Evolutionary conservation across 768 basidiomycete genomes (phyloP), one percentile per base, ranked within the genome.

Genomic region (Boletus reticulatus): DNA sequence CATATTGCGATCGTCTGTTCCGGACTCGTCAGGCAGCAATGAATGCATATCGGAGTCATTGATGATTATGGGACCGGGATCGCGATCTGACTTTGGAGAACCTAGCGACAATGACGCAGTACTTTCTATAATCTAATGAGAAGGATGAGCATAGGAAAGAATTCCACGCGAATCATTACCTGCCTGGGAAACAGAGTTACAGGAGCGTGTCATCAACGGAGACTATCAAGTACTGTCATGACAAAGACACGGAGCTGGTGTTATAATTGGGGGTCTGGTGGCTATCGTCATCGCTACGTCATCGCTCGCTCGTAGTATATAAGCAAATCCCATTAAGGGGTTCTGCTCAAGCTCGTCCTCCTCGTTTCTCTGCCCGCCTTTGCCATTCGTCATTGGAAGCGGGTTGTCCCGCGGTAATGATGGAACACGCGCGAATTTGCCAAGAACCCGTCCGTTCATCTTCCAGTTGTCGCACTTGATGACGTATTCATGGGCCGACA

Each of bases 61-160:
- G n/a, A 4, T 42, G 10, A 24, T 32, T 36, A 39, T 38, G 38
- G 19, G 43, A 13, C 13, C 12, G 32, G 51, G 16, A 37, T 62
- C 47, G 38, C 43, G 19, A 38, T 42, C 27, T 6, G n/a, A 20
- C 43, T 52, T 45, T 16, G 34, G 13, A 32, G 52, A 17, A 37
- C 20, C 48, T 17, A 61, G 49, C n/a, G 59, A 55, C 55, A 66
- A 53, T 2, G 48, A n/a, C 1, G 53, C 39, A 6, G 55, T 24
- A 24, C 22, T 43, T 1, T 50, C 43, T 38, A 17, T 29, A 17
- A 55, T 48, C 61, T 63, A 32, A 50, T n/a, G 31, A 32, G 13
- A 9, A 46, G 19, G 6, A 29, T 49, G 29, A 56, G 29, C 10
- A 5, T 24, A 27, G 20, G 14, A 5, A 10, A 22, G 3, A 9